A percentile compares a stretch with the other conserved stretches of the same genome.
Evolutionary conservation across 2,329 filamentous ascomycete species (phyloP).

Genomic region (Talaromyces islandicus): DNA sequence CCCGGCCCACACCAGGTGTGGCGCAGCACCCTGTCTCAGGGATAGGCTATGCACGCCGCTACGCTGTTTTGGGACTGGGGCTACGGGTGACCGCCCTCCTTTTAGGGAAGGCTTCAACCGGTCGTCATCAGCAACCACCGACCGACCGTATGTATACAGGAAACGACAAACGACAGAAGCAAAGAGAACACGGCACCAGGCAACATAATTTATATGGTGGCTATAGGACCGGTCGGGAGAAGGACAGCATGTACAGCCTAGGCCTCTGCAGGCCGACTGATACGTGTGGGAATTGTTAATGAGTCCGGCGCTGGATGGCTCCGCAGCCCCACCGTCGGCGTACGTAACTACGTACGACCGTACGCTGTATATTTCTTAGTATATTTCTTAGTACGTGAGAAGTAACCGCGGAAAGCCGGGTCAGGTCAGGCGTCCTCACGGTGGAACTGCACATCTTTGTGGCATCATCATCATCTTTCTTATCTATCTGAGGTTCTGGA

Average conservation of each 20-base stretch:
- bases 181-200: not conserved
- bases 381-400: not conserved
- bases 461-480: not conserved
- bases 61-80: not conserved
- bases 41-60: not conserved
- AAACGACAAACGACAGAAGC: not conserved
- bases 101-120: not conserved
- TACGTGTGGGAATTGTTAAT: not conserved
- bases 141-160: not conserved
- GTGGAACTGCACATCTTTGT: not conserved
- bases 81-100: not conserved
- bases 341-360: not conserved
- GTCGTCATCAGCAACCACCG: not conserved
- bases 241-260: not conserved
- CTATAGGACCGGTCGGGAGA: not conserved
- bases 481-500: no score
- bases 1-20: not conserved
- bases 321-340: slow-evolving; percentile 5
- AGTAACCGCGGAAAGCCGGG: not conserved
- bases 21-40: not conserved
- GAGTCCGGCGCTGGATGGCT: not conserved
- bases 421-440: not conserved
- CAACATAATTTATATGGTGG: not conserved
- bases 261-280: not conserved
- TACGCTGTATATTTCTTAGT: not conserved